These are phyloP conservation scores for Lineolata rhizophorae DNA, from an alignment of 495 filamentous ascomycete genomes.

Conservation along the genomic window DNA sequence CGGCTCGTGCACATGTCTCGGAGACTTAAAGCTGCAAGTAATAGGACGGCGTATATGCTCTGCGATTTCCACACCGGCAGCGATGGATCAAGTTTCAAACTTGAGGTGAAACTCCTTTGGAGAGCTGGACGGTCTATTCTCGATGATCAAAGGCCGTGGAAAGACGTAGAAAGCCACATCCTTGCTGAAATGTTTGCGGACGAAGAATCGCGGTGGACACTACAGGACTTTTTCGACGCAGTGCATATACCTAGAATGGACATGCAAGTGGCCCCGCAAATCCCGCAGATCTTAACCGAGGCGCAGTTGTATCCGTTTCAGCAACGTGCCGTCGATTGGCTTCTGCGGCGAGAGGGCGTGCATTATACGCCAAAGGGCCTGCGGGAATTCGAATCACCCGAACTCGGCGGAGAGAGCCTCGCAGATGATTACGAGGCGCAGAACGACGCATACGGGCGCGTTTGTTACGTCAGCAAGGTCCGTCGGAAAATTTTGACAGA, in stretches of 20 bases:
- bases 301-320: constrained; percentile 51
- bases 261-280: constrained; percentile 16
- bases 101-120: too few species aligned
- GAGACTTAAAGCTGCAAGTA: too few species aligned
- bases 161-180: too few species aligned
- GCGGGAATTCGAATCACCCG: constrained; percentile 2
- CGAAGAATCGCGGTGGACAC: too few species aligned
- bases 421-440: neutral
- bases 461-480: constrained; percentile 39
- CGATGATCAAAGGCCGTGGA: too few species aligned
- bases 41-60: too few species aligned
- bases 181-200: too few species aligned
- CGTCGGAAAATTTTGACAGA: constrained; percentile 37
- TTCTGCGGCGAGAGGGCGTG: constrained; percentile 37
- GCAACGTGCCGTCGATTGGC: constrained; percentile 45
- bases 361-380: constrained; percentile 7
- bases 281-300: constrained; percentile 21
- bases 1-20: too few species aligned
- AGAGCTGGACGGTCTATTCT: too few species aligned
- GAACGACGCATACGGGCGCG: constrained; percentile 27
- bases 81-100: too few species aligned
- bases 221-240: constrained; percentile 39
- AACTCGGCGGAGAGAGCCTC: neutral
- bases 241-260: constrained; percentile 33
- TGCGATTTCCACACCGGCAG: too few species aligned